Conservation (phyloP, 129 eudicot species). For the Lactuca sativa region DNA sequence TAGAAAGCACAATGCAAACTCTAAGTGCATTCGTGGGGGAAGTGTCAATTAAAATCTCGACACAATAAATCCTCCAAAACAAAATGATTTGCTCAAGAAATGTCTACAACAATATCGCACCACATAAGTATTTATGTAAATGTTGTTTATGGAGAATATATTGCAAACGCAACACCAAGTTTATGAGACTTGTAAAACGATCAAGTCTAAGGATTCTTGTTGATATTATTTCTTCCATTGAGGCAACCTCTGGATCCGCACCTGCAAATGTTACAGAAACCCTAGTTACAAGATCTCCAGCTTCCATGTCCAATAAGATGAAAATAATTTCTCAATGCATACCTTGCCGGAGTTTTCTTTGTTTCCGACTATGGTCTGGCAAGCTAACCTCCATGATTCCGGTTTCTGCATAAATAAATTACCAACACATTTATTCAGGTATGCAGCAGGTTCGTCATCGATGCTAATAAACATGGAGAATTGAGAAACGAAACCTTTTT, state of each 20-base stretch:
- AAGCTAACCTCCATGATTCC: conserved; percentile 96
- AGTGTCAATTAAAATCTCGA: too few relatives aligned
- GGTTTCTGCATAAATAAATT: conserved; percentile 63
- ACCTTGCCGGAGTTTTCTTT: conserved; percentile 99
- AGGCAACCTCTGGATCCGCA: conserved; percentile 73
- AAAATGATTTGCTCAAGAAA: too few relatives aligned
- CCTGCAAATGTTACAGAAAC: conserved; percentile 36
- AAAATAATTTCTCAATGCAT: conserved; percentile 4
- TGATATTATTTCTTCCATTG: conserved; percentile 61
- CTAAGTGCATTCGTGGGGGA: too few relatives aligned
- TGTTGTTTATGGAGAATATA: too few relatives aligned
- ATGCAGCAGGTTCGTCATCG: neutral
- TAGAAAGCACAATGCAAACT: too few relatives aligned
- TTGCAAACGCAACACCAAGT: too few relatives aligned
- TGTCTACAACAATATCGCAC: too few relatives aligned
- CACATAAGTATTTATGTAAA: too few relatives aligned
- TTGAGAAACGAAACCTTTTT: conserved; percentile 59
- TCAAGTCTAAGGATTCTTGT: neutral
- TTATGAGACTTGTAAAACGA: too few relatives aligned
- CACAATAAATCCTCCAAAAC: too few relatives aligned
- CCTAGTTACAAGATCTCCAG: neutral
- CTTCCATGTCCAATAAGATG: neutral
- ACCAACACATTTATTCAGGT: conserved; percentile 2
- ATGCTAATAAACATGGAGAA: conserved; percentile 1
- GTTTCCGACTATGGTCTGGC: conserved; percentile 97